These are phyloP conservation scores for Coemansia erecta DNA, from an alignment of 192 early-diverging fungal species.

Conservation along the genomic window DNA sequence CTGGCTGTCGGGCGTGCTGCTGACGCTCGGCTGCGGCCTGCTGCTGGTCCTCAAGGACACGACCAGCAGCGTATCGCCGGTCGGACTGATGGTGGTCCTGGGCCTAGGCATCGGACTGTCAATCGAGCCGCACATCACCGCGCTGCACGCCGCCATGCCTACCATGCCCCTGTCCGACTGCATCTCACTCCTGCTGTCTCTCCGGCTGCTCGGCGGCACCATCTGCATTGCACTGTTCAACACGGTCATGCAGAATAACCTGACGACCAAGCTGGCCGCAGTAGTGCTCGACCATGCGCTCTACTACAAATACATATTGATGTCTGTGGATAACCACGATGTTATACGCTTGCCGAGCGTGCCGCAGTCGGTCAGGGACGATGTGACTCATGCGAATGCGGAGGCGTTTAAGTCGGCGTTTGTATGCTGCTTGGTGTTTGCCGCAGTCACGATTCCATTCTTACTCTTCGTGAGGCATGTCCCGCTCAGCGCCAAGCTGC, in stretches of 20 bases:
- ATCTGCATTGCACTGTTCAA: constrained; percentile 41
- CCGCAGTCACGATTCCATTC: constrained; percentile 29
- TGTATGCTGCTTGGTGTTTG: constrained; percentile 22
- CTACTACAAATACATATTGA: constrained; percentile 32
- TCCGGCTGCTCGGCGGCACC: constrained; percentile 26
- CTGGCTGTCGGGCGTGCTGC: constrained; percentile 14
- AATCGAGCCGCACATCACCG: constrained; percentile 27
- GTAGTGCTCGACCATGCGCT: constrained; percentile 21
- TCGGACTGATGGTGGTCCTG: constrained; percentile 32
- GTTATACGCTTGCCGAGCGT: constrained; percentile 32
- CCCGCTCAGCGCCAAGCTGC: neutral
- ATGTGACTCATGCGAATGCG: constrained; percentile 27
- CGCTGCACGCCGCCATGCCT: constrained; percentile 14
- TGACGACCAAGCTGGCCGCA: constrained; percentile 34
- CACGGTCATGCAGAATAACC: constrained; percentile 28
- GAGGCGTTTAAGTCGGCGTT: constrained; percentile 24
- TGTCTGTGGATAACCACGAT: constrained; percentile 34
- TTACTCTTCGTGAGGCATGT: constrained; percentile 13
- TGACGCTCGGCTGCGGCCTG: constrained; percentile 25
- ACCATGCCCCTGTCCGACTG: constrained; percentile 8
- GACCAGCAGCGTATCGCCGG: constrained; percentile 19
- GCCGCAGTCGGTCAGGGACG: constrained; percentile 38
- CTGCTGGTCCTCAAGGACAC: constrained; percentile 20
- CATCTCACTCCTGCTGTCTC: constrained; percentile 25
- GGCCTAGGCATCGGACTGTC: constrained; percentile 38